Evolutionary conservation across 2,329 filamentous ascomycete genomes (phyloP).

Genomic region (Hypoxylon sp.): DNA sequence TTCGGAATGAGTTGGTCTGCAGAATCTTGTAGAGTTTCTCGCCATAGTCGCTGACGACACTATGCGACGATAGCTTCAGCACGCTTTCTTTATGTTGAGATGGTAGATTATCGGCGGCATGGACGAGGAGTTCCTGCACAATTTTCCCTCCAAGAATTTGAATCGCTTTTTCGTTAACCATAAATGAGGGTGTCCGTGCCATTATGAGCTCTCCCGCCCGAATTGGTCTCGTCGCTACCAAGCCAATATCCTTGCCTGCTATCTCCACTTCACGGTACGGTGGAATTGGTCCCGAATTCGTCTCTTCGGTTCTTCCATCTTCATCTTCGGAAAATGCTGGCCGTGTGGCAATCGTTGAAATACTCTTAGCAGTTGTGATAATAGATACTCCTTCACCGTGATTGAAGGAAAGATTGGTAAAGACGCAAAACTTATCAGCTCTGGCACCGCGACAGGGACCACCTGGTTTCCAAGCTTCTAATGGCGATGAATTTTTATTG

Average conservation of each 20-base stretch:
- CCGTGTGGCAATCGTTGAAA: slow-evolving; percentile 31
- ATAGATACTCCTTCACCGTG: slow-evolving; percentile 41
- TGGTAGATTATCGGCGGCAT: slow-evolving; percentile 42
- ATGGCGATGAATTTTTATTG: neutral
- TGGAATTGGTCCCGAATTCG: neutral
- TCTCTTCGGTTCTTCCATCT: neutral
- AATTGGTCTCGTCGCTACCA: slow-evolving; percentile 44
- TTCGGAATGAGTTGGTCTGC: slow-evolving; percentile 46
- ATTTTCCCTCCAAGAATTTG: slow-evolving; percentile 30
- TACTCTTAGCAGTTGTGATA: slow-evolving; percentile 40
- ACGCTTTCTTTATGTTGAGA: slow-evolving; percentile 35
- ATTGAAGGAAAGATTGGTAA: slow-evolving; percentile 39
- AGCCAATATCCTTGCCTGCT: slow-evolving; percentile 46
- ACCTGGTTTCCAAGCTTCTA: slow-evolving; percentile 15
- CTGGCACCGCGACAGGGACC: slow-evolving; percentile 24
- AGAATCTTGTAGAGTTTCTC: slow-evolving; percentile 45
- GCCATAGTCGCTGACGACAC: slow-evolving; percentile 21
- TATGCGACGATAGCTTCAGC: slow-evolving; percentile 44
- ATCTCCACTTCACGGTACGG: slow-evolving; percentile 41
- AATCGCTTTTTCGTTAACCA: slow-evolving; percentile 46
- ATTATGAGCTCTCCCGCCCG: slow-evolving; percentile 43
- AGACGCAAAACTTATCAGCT: slow-evolving; percentile 39
- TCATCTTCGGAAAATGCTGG: slow-evolving; percentile 6
- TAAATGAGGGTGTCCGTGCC: slow-evolving; percentile 44
- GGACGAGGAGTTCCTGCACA: slow-evolving; percentile 38